A percentile compares a stretch with the other conserved stretches of the same genome.
phyloP scores from a whole-genome alignment of 2,329 filamentous ascomycete species.

The Rhinocladiella similis region DNA sequence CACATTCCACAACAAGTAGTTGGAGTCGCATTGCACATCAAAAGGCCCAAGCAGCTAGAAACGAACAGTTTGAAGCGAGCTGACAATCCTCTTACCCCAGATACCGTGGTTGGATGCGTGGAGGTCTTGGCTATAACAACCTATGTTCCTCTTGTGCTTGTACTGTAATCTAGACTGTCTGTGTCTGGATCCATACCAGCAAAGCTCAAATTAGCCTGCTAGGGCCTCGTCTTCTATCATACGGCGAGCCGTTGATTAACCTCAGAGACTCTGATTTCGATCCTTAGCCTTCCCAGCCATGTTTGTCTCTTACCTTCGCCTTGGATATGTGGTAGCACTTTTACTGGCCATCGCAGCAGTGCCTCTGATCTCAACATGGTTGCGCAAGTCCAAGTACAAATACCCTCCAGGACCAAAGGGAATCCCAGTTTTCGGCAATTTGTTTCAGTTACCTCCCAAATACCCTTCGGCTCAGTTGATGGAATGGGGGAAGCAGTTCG shows the following conservation, averaged over 20 bases:
- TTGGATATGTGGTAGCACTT: background rate
- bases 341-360: background rate
- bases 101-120: background rate
- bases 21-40: too few relatives aligned
- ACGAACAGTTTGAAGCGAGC: too few relatives aligned
- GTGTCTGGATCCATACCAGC: too few relatives aligned
- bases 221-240: too few relatives aligned
- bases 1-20: too few relatives aligned
- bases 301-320: background rate
- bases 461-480: conserved; percentile 2
- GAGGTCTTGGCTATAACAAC: background rate
- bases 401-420: conserved; percentile 8
- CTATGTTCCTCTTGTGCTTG: too few relatives aligned
- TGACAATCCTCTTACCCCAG: background rate
- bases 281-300: background rate
- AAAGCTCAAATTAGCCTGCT: too few relatives aligned
- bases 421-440: conserved; percentile 11
- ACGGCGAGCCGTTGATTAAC: too few relatives aligned
- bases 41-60: too few relatives aligned
- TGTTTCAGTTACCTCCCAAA: conserved; percentile 9
- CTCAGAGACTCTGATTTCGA: too few relatives aligned
- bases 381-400: conserved; percentile 5
- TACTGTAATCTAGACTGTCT: too few relatives aligned
- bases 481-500: conserved; percentile 7
- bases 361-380: background rate